Evolutionary conservation across 2,329 filamentous ascomycete genomes (phyloP).

Genomic region (Paracoccidioides brasiliensis): DNA sequence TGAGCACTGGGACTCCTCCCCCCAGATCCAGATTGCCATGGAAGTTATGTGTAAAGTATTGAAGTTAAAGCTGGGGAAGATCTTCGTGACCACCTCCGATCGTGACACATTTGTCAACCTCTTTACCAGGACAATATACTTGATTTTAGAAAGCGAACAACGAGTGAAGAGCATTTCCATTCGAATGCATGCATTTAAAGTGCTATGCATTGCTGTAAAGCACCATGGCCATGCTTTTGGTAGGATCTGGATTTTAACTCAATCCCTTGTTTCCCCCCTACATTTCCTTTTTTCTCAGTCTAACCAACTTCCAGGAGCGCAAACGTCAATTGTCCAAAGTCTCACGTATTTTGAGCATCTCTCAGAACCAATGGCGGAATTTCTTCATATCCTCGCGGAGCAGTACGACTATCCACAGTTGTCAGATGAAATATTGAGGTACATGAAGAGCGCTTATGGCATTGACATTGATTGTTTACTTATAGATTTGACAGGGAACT

Average conservation of each 20-base stretch:
- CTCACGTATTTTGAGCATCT: slow-evolving; percentile 96
- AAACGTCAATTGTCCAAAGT: slow-evolving; percentile 96
- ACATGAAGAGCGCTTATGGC: slow-evolving; percentile 5
- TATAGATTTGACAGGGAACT: slow-evolving; percentile 49
- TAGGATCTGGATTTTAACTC: slow-evolving; percentile 26
- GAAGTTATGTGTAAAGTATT: slow-evolving; percentile 94
- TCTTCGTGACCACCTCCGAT: slow-evolving; percentile 93
- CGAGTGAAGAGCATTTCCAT: slow-evolving; percentile 79
- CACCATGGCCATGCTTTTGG: slow-evolving; percentile 95
- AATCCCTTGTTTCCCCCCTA: not conserved
- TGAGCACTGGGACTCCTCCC: slow-evolving; percentile 73
- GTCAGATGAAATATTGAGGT: slow-evolving; percentile 74
- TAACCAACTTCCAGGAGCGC: slow-evolving; percentile 52
- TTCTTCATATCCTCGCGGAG: slow-evolving; percentile 86
- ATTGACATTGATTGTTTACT: slow-evolving; percentile 8
- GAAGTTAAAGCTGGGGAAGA: slow-evolving; percentile 78
- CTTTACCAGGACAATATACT: slow-evolving; percentile 83
- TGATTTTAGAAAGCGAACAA: slow-evolving; percentile 87
- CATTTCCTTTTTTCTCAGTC: not conserved
- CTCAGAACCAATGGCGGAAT: slow-evolving; percentile 98
- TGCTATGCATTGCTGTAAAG: slow-evolving; percentile 90
- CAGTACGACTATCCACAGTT: slow-evolving; percentile 97
- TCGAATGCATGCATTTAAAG: slow-evolving; percentile 94
- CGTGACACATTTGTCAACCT: slow-evolving; percentile 87
- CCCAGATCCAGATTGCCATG: slow-evolving; percentile 75